Percentiles rank a stretch among this genome's conserved stretches.
Conservation (phyloP, 2,329 filamentous ascomycete species). For the Colletotrichum sp. region DNA sequence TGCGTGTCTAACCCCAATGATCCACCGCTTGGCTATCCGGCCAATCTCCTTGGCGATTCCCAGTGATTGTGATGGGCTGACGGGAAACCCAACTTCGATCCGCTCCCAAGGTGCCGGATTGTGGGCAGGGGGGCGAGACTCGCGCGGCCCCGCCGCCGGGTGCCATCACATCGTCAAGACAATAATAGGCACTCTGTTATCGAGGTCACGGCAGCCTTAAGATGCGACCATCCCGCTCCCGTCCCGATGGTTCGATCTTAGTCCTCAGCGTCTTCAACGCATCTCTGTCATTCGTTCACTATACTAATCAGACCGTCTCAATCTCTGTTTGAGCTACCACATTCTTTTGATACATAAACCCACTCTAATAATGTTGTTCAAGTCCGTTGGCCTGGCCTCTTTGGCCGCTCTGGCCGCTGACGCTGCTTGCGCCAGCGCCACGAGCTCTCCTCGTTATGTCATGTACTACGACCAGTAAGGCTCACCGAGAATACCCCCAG, state of each 20-base stretch:
- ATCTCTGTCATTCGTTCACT: neutral
- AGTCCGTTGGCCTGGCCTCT: neutral
- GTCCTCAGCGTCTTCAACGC: neutral
- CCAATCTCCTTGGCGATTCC: neutral
- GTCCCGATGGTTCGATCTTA: neutral
- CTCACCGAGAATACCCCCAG: neutral
- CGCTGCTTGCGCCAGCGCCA: neutral
- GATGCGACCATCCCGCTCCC: neutral
- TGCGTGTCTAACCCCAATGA: neutral
- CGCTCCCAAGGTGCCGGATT: neutral
- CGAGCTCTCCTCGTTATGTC: constrained; percentile 28
- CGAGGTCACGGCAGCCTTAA: neutral
- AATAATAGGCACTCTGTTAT: neutral
- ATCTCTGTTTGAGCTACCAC: neutral
- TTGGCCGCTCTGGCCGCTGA: neutral
- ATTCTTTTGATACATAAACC: neutral
- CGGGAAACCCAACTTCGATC: neutral
- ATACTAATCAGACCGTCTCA: neutral
- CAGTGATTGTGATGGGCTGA: neutral
- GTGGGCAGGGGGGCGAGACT: neutral
- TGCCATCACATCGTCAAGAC: neutral
- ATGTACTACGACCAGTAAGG: constrained; percentile 54
- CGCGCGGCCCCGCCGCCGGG: neutral
- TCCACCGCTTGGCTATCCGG: neutral
- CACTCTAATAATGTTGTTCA: neutral